Base-by-base conservation (phyloP, 192 early-diverging fungal species). In the Coemansia sp. region DNA sequence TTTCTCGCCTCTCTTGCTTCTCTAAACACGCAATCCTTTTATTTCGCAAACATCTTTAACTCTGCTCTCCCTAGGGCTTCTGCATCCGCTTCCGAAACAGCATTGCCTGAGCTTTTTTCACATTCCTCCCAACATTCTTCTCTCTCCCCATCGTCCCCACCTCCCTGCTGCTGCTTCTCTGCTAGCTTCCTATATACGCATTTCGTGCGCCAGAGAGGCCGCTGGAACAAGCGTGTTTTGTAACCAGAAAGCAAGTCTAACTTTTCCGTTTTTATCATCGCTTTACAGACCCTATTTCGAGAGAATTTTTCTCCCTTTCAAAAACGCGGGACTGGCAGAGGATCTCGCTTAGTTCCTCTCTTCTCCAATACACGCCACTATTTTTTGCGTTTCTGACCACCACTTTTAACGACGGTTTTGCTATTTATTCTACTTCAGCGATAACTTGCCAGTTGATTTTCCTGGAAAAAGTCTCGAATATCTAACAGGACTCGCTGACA, bases 11-110 rank as follows among this genome's bases (percentile, higher is more conserved):
- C 53, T 31, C 33, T 56, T 56, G 29, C 49, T 51, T 51, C 49
- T 21, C 49, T 51, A 4, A 13, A 3, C 51, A 29, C 51, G 13
- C 28, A 31, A 21, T 49, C 46, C 23, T 49, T 49, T 7, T 49
- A 25, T 49, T 49, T 25, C 46, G 4, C 39, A 13, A 25, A 23
- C 23, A 25, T 21, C 23, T 49, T 5, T 10, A 49, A 21, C 13
- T 16, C 51, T 16, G 9, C 49, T 51, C 6, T 51, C 49, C 53
- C 53, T 56, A 7, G 53, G 53, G 12, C 7, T 33, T 56, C 39
- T 56, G 30, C 53, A 56, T 56, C 31, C 53, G 26, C 53, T 56
- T 56, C 53, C 51, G 51, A 52, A 52, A 26, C 51, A 0, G 51
- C n/a, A n/a, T 49, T 49, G 48, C 48, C 20, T 49, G 48, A n/a